phyloP scores from a whole-genome alignment of 441 rosid genomes.

The Erysimum cheiri region DNA sequence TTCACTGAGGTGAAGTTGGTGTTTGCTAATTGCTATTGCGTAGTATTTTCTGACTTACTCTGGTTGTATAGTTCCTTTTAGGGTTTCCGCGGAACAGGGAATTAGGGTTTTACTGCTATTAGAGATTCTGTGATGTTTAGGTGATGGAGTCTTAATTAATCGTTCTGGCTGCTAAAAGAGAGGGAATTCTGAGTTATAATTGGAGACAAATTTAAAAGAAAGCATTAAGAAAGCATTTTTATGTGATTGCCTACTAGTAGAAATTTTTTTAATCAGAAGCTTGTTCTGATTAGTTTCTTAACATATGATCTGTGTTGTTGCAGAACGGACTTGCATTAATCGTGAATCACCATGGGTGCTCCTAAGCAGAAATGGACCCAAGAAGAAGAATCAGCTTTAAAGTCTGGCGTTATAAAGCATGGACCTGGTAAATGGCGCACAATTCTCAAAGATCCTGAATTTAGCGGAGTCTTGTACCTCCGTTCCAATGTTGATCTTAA shows the following conservation, averaged over 20 bases:
- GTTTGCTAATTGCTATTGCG: not conserved
- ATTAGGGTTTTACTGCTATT: conserved; percentile 35
- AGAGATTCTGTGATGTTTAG: not conserved
- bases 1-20: not conserved
- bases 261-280: not conserved
- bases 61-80: conserved; percentile 8
- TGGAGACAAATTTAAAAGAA: not conserved
- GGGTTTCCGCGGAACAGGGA: conserved; percentile 36
- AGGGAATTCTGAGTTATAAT: not conserved
- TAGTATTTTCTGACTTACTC: not conserved
- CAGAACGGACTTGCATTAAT: conserved; percentile 35
- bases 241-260: not conserved
- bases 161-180: not conserved
- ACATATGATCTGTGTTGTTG: conserved; percentile 18
- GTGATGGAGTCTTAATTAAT: not conserved
- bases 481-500: conserved; percentile 98
- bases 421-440: conserved; percentile 99
- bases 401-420: conserved; percentile 91
- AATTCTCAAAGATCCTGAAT: conserved; percentile 92
- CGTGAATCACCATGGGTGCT: conserved; percentile 71
- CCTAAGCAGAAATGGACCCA: conserved; percentile 99
- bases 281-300: conserved; percentile 9
- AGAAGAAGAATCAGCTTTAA: conserved; percentile 94
- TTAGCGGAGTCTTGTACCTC: conserved; percentile 72
- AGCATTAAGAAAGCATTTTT: not conserved